A percentile compares a stretch with the other conserved stretches of the same genome.
phyloP scores from a whole-genome alignment of 2,329 filamentous ascomycete species.

The Metarhizium guizhouense region DNA sequence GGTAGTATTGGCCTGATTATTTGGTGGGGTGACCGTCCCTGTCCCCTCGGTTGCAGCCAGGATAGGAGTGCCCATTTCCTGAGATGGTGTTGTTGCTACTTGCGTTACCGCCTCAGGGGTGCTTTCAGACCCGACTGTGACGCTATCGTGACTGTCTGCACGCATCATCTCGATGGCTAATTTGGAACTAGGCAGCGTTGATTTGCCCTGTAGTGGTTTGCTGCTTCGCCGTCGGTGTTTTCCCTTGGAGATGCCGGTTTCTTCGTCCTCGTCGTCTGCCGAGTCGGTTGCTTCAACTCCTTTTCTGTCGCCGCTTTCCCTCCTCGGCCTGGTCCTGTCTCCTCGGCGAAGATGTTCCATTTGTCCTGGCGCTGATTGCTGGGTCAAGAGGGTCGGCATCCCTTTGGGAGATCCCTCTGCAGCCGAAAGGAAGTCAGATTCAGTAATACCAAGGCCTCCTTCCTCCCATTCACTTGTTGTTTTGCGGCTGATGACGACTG shows the following conservation, averaged over 20 bases:
- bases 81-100: slow-evolving; percentile 38
- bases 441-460: slow-evolving; percentile 68
- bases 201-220: slow-evolving; percentile 33
- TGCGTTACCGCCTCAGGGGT: slow-evolving; percentile 43
- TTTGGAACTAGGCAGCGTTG: slow-evolving; percentile 68
- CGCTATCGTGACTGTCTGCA: slow-evolving; percentile 86
- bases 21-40: slow-evolving; percentile 11
- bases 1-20: not conserved
- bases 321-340: slow-evolving; percentile 66
- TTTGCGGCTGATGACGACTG: slow-evolving; percentile 66
- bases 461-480: slow-evolving; percentile 72
- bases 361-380: slow-evolving; percentile 56
- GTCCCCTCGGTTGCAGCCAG: slow-evolving; percentile 11
- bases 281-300: slow-evolving; percentile 70
- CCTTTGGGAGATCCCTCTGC: slow-evolving; percentile 28
- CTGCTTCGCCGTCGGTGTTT: slow-evolving; percentile 39
- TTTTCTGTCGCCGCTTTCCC: slow-evolving; percentile 65
- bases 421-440: slow-evolving; percentile 39
- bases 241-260: slow-evolving; percentile 50
- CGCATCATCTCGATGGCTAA: slow-evolving; percentile 97
- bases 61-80: slow-evolving; percentile 26
- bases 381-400: slow-evolving; percentile 46
- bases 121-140: slow-evolving; percentile 43
- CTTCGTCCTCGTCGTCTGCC: slow-evolving; percentile 91
- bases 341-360: slow-evolving; percentile 54